A percentile compares a stretch with the other conserved stretches of the same genome.
phyloP scores from a whole-genome alignment of 2,329 filamentous ascomycete genomes.

The Calycina marina region DNA sequence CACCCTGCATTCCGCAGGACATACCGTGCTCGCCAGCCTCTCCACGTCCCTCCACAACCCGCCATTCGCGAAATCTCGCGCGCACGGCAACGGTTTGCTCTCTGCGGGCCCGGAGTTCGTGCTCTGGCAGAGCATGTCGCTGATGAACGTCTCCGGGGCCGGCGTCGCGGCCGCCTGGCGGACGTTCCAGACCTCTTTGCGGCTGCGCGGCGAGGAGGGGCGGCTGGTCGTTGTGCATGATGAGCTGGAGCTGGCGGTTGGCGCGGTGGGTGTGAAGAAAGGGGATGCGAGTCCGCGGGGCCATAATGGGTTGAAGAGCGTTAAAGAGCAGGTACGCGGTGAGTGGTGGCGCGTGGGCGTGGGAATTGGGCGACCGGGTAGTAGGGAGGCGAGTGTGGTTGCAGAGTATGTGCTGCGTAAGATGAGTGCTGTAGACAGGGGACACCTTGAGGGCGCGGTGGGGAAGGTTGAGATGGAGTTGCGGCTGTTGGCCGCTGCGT shows the following conservation, averaged over 20 bases:
- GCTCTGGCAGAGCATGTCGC: conserved; percentile 57
- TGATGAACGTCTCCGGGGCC: conserved; percentile 76
- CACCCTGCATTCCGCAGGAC: conserved; percentile 78
- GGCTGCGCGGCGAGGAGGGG: conserved; percentile 24
- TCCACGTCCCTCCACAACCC: conserved; percentile 24
- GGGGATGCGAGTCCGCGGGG: conserved; percentile 52
- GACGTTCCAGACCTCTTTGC: conserved; percentile 31
- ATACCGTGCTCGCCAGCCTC: conserved; percentile 55
- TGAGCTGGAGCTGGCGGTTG: conserved; percentile 63
- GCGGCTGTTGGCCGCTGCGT: conserved; percentile 8
- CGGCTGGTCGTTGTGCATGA: conserved; percentile 73
- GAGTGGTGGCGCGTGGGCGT: conserved; percentile 50
- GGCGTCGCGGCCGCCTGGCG: conserved; percentile 54
- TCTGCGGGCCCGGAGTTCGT: conserved; percentile 38
- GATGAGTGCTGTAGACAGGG: conserved; percentile 18
- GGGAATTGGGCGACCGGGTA: conserved; percentile 73
- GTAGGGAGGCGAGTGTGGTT: conserved; percentile 52
- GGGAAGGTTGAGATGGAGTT: conserved; percentile 17
- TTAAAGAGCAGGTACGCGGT: conserved; percentile 34
- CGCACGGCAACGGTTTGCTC: conserved; percentile 33
- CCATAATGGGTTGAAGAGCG: conserved; percentile 63
- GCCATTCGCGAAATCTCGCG: conserved; percentile 31
- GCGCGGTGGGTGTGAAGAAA: conserved; percentile 47
- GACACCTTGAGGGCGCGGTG: conserved; percentile 16
- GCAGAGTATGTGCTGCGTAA: conserved; percentile 58